phyloP scores from a whole-genome alignment of 768 basidiomycete species.

The Phlebiopsis flavidoalba region DNA sequence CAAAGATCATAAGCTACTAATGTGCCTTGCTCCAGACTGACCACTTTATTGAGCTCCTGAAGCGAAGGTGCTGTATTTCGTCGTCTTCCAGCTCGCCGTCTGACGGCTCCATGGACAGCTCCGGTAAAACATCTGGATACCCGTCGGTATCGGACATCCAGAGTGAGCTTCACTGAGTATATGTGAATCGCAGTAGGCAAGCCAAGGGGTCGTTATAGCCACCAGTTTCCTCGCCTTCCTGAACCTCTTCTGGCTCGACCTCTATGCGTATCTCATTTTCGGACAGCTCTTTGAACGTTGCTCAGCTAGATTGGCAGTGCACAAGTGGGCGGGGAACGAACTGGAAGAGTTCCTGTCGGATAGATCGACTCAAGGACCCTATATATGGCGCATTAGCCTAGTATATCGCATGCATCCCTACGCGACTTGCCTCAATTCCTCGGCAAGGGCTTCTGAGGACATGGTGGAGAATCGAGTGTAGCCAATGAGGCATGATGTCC shows the following conservation, averaged over 20 bases:
- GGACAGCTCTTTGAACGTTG: constrained; percentile 70
- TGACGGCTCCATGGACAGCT: constrained; percentile 56
- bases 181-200: constrained; percentile 1
- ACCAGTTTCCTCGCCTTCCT: constrained; percentile 43
- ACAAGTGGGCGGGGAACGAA: constrained; percentile 43
- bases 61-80: constrained; percentile 53
- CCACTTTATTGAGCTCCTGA: constrained; percentile 49
- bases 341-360: constrained; percentile 88
- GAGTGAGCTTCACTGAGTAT: constrained; percentile 59
- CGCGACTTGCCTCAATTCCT: constrained; percentile 75
- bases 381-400: constrained; percentile 6
- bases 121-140: constrained; percentile 84
- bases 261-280: constrained; percentile 78
- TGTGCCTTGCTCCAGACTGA: constrained; percentile 28
- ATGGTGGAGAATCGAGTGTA: constrained; percentile 30
- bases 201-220: constrained; percentile 30
- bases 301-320: constrained; percentile 37
- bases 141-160: constrained; percentile 72
- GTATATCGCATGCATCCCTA: constrained; percentile 4
- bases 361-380: constrained; percentile 97
- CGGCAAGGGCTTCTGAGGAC: constrained; percentile 66
- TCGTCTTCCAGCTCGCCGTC: constrained; percentile 57
- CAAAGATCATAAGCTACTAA: neutral
- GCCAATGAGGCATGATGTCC: constrained; percentile 12
- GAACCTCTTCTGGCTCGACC: constrained; percentile 79